A percentile compares a stretch with the other conserved stretches of the same genome.
phyloP scores from a whole-genome alignment of 2,329 filamentous ascomycete species.

The Neofusicoccum sp. region DNA sequence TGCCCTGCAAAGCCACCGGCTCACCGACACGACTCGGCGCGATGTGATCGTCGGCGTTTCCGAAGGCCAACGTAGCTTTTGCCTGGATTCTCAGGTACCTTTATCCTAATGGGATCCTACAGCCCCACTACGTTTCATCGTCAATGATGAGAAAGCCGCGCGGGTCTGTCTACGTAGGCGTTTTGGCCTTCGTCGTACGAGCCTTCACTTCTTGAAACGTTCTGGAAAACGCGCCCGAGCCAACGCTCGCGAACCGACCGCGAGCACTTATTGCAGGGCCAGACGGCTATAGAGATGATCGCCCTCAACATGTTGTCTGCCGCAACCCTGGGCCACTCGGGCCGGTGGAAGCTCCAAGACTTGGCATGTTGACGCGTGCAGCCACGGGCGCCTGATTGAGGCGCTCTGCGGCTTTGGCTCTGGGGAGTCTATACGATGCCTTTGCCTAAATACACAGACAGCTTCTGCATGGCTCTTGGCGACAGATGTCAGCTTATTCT shows the following conservation, averaged over 20 bases:
- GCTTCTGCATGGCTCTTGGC: neutral
- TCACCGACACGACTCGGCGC: neutral
- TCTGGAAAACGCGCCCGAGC: constrained; percentile 1
- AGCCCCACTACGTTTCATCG: neutral
- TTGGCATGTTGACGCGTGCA: neutral
- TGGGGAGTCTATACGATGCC: neutral
- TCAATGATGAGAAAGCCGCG: neutral
- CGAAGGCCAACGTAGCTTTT: neutral
- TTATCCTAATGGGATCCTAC: no score
- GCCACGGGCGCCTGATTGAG: neutral
- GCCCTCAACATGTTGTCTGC: neutral
- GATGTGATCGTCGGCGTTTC: neutral
- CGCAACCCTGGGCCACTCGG: neutral
- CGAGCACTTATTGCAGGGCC: constrained; percentile 9
- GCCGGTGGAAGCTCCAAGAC: neutral
- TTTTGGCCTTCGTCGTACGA: neutral
- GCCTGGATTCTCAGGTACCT: no score
- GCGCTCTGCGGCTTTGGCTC: neutral
- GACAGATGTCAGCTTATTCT: neutral
- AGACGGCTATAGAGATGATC: neutral
- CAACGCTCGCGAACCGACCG: neutral
- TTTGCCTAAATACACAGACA: neutral
- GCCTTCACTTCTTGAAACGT: neutral
- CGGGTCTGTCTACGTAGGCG: constrained; percentile 2
- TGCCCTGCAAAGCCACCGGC: neutral